Percentiles rank a stretch among this genome's conserved stretches.
Conservation (phyloP, 2,329 filamentous ascomycete species). For the Aulographum hederae region DNA sequence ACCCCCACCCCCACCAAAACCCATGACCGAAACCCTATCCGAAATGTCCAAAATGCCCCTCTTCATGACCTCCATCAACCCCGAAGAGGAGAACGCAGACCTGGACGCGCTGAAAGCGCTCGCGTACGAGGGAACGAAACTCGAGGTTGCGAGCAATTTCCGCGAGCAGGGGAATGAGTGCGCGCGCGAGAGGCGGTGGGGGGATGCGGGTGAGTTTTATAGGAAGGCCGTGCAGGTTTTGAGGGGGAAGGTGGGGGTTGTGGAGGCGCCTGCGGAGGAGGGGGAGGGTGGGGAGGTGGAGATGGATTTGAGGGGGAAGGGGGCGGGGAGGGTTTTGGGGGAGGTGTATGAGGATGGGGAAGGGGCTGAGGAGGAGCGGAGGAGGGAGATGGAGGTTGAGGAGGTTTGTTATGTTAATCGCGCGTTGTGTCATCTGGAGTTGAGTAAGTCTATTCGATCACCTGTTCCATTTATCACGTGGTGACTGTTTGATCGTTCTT, state of each 20-base stretch:
- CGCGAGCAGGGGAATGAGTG: constrained; percentile 85
- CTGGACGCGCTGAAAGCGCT: constrained; percentile 78
- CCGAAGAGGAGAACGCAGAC: constrained; percentile 55
- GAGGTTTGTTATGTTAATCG: constrained; percentile 60
- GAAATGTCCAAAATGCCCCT: constrained; percentile 59
- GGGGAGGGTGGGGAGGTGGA: not conserved
- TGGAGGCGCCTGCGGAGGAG: constrained; percentile 11
- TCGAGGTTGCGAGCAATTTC: constrained; percentile 69
- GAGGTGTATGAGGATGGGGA: constrained; percentile 22
- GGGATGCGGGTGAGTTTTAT: constrained; percentile 82
- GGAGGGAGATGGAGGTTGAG: constrained; percentile 39
- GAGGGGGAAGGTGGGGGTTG: constrained; percentile 9
- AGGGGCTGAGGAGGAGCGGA: constrained; percentile 30
- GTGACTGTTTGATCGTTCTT: too few relatives aligned
- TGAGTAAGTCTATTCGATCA: constrained; percentile 32
- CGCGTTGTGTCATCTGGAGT: constrained; percentile 72
- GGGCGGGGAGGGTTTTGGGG: constrained; percentile 14
- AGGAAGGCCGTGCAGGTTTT: constrained; percentile 49
- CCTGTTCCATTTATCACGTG: too few relatives aligned
- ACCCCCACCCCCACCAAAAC: too few relatives aligned
- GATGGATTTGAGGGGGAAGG: too few relatives aligned
- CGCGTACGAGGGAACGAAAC: constrained; percentile 78
- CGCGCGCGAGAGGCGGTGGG: constrained; percentile 55
- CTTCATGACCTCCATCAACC: constrained; percentile 84
- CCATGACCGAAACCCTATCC: too few relatives aligned